Conservation (phyloP, 805 yeast species). For the Kodamaea nitidulidarum region DNA sequence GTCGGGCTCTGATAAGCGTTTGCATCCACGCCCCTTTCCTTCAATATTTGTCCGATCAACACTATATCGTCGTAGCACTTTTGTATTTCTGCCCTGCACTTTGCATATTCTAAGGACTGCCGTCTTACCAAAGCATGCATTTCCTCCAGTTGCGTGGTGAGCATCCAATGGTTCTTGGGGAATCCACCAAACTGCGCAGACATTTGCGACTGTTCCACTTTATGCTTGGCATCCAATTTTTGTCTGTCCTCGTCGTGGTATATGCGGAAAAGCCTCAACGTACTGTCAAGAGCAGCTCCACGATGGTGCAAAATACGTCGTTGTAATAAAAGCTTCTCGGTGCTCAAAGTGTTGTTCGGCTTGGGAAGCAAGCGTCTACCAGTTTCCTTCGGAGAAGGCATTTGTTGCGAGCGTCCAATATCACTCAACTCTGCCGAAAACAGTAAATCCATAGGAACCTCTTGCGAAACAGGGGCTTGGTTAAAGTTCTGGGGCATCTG, state of each 20-base stretch:
- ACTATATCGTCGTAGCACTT: not conserved
- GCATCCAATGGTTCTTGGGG: not conserved
- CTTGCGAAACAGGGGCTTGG: not conserved
- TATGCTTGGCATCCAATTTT: not conserved
- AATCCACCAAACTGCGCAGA: not conserved
- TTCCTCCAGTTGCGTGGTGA: not conserved
- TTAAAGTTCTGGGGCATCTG: not conserved
- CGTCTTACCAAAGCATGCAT: not conserved
- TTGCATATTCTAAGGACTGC: not conserved
- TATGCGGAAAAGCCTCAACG: not conserved
- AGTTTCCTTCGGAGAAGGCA: not conserved
- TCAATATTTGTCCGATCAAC: not conserved
- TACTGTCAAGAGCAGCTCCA: not conserved
- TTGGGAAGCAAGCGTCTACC: not conserved
- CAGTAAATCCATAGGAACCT: not conserved
- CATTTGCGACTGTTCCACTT: not conserved
- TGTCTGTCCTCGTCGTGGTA: conserved; percentile 1
- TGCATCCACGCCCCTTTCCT: not conserved
- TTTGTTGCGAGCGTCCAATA: not conserved
- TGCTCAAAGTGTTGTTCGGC: not conserved
- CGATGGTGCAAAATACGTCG: not conserved
- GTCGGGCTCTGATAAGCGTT: not conserved
- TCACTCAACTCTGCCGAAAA: not conserved
- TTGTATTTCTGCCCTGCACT: not conserved
- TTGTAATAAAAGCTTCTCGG: not conserved